Base-by-base conservation (phyloP, 2,329 filamentous ascomycete genomes). In the Monilinia fructigena region DNA sequence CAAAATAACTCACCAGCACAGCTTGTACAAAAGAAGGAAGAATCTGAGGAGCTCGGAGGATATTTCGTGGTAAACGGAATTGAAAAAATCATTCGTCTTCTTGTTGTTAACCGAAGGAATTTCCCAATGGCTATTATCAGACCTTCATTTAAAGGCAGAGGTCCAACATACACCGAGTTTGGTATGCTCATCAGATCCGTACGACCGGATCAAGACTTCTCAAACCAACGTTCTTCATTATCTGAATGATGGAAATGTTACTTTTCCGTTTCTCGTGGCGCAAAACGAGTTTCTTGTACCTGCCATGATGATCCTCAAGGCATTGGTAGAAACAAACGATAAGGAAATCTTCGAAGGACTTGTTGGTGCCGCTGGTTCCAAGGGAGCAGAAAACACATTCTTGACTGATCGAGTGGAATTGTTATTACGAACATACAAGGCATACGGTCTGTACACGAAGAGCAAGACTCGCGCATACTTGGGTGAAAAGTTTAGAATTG, bases 51-150 rank as follows among this genome's bases (percentile, higher is more conserved):
- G 78, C 80, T 98, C 42, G 95, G 95, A 48, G 95, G 95, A 55
- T 99, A 98, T 78, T 99, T 98, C 76, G 88, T 99, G 74, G 91
- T 99, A 74, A 99, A 99, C 77, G 95, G 95, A 71, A 97, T 93
- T 75, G 95, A 99, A 78, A 98, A 97, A 81, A 86, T 98, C 67
- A 93, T 98, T 73, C 92, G 95, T 76, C 88, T 98, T 82, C 83
- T 99, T 69, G 89, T 97, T 70, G 86, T 98, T 69, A 92, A 93
- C 76, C 87, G 92, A 78, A 86, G 95, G 75, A 99, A 99, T 78
- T 97, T 92, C 75, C 94, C 95, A 61, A 91, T 97, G 86, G 94
- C 94, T 56, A 97, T 98, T 77, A 86, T 92, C 73, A 91, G 95
- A 76, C 89, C 90, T 59, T 96, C 93, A 72, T 99, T 98, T 80